Evolutionary conservation across 441 rosid genomes (phyloP), one percentile per base, ranked within the genome.

Genomic region (Melastoma candidum): DNA sequence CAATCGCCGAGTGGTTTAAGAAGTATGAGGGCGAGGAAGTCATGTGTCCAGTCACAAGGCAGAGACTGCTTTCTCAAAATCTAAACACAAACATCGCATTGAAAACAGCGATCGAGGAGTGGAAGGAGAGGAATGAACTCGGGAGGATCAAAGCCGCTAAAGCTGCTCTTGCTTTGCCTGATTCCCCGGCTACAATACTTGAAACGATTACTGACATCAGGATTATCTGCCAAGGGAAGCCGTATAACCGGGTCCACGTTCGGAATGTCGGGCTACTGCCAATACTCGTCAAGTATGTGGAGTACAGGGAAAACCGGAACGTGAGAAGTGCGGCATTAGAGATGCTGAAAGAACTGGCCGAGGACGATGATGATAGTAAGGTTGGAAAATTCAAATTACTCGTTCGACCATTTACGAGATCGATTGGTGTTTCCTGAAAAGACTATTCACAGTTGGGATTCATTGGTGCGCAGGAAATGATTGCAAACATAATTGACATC

Each of bases 81-180:
- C 59, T 90, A 65, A 81, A 61, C 63, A 48, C 68, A 14, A 84
- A 86, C 54, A 26, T 75, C 25, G 80, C 89, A 54, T 71, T 90
- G 50, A 82, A 78, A 81, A 79, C 78, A 51, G 84, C 76, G 12
- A 86, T 90, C 53, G 75, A 75, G 66, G 85, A 84, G 64, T 90
- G 97, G 97, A 77, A 67, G 63, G 89, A 77, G 36, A 71, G 95
- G 69, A 82, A 90, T 46, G 95, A 84, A 63, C 70, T 61, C 22
- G 79, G 77, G 47, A 82, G 74, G 69, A 86, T 90, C 74, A 86
- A 84, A 73, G 77, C 64, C 65, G 81, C 77, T 17, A 73, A 77
- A 36, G 73, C 90, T 53, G 94, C 94, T n/a, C 70, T 90, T 66
- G 64, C 85, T 44, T 72, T 81, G 32, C 90, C 84, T 26, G 79